Conservation (phyloP, 306 rosid species). For the Morella rubra region DNA sequence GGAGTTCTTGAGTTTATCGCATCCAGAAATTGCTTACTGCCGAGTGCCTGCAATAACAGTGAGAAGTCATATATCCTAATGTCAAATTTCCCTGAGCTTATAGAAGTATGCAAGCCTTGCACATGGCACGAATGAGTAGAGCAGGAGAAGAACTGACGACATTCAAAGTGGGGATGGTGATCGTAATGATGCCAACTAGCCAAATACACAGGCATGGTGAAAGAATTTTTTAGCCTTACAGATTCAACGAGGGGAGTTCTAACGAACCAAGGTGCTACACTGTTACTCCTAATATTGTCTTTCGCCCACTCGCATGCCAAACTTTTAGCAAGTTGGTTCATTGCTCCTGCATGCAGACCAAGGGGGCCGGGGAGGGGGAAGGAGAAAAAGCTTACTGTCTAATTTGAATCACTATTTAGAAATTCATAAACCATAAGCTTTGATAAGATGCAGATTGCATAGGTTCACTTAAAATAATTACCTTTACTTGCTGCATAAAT, state of each 20-base stretch:
- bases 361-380: not conserved
- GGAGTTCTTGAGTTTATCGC: not conserved
- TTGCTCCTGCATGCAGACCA: no score
- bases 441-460: not conserved
- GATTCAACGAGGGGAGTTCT: conserved; percentile 31
- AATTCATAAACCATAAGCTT: not conserved
- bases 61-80: no score
- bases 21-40: not conserved
- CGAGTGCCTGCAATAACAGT: not conserved
- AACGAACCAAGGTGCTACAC: conserved; percentile 49
- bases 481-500: conserved; percentile 42
- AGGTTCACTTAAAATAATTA: not conserved
- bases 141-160: no score
- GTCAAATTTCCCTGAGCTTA: no score
- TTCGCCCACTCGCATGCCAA: no score
- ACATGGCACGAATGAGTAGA: no score
- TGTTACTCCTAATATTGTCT: conserved; percentile 36
- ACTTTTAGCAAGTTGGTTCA: no score
- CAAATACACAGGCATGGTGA: no score
- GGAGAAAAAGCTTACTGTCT: not conserved
- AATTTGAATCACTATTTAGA: not conserved
- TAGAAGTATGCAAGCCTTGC: no score
- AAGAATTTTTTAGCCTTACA: not conserved
- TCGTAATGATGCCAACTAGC: no score
- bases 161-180: no score